Percentiles rank a stretch among this genome's conserved stretches.
Evolutionary conservation across 176 grass and related monocot genomes (phyloP).

Genomic region (Saccharum officinarum): DNA sequence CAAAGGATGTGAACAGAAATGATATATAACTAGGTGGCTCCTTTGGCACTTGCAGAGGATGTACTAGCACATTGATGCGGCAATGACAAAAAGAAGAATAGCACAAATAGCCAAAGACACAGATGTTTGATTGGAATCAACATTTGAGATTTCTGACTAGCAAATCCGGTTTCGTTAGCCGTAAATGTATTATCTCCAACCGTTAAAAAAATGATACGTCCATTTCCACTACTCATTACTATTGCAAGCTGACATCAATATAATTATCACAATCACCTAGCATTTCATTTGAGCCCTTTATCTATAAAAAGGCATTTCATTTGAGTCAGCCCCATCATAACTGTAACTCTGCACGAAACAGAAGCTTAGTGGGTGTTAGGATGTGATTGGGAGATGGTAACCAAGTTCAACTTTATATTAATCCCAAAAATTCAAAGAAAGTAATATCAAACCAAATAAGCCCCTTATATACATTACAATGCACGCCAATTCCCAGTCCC

Average conservation of each 20-base stretch:
- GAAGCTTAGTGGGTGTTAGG: too few relatives aligned
- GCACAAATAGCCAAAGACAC: not conserved
- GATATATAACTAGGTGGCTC: not conserved
- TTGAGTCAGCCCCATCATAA: not conserved
- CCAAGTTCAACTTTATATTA: too few relatives aligned
- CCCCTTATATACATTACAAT: too few relatives aligned
- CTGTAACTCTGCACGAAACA: not conserved
- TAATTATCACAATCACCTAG: not conserved
- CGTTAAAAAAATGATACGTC: not conserved
- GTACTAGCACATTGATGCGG: not conserved
- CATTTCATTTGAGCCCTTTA: not conserved
- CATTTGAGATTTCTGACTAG: not conserved
- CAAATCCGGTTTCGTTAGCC: not conserved
- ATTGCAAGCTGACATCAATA: not conserved
- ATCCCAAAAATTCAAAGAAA: too few relatives aligned
- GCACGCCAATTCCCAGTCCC: too few relatives aligned
- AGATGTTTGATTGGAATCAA: not conserved
- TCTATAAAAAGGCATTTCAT: too few relatives aligned
- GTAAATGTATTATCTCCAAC: not conserved
- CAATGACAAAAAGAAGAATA: not conserved
- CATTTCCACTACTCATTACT: not conserved
- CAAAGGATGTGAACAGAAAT: not conserved
- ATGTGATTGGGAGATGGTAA: too few relatives aligned
- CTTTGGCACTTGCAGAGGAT: not conserved
- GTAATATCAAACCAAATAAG: too few relatives aligned